Conservation (phyloP, 768 basidiomycete genomes). For the Mycena filopes region DNA sequence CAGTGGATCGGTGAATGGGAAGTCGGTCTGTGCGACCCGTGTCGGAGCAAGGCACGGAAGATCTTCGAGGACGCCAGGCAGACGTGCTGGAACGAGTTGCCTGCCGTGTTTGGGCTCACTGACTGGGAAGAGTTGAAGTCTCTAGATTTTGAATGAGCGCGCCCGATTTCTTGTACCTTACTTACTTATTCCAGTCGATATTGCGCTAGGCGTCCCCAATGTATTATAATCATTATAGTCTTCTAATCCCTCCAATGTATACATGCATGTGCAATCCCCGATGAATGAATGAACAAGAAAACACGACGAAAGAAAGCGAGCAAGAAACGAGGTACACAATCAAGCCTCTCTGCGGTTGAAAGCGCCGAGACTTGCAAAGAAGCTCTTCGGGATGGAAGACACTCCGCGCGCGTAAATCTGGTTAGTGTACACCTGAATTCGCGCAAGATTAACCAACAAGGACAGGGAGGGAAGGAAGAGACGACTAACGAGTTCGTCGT, state of each 20-base stretch:
- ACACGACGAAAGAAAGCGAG: slow-evolving; percentile 9
- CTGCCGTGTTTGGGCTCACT: slow-evolving; percentile 14
- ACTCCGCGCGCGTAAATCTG: slow-evolving; percentile 94
- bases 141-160: slow-evolving; percentile 19
- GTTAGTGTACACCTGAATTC: slow-evolving; percentile 84
- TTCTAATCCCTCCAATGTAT: background rate
- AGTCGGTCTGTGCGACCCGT: background rate
- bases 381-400: slow-evolving; percentile 77
- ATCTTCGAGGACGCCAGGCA: background rate
- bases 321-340: background rate
- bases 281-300: background rate
- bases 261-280: background rate
- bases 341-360: slow-evolving; percentile 46
- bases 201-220: too few species aligned
- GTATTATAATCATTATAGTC: too few species aligned
- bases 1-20: slow-evolving; percentile 12
- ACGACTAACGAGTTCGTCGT: slow-evolving; percentile 86
- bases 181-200: too few species aligned
- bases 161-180: background rate
- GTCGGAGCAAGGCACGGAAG: background rate
- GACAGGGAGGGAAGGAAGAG: background rate
- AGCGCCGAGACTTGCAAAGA: slow-evolving; percentile 48
- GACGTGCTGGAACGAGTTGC: slow-evolving; percentile 17
- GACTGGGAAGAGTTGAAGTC: slow-evolving; percentile 17
- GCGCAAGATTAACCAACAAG: slow-evolving; percentile 7